phyloP scores from a whole-genome alignment of 2,329 filamentous ascomycete species.

The Penicillium sp. region DNA sequence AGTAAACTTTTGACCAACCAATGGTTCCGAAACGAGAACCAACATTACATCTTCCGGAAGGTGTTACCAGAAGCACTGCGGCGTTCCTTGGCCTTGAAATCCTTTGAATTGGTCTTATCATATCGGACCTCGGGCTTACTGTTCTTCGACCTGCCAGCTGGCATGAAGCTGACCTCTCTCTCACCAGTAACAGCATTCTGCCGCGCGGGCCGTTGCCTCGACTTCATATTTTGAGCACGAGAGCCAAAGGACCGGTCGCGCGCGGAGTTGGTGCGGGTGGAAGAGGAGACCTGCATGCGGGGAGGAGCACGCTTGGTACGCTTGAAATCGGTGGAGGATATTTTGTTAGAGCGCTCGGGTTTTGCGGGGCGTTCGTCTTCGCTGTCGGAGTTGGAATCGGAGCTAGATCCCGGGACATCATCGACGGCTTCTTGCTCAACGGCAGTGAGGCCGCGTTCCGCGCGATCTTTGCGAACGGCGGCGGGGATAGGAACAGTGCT shows the following conservation, averaged over 20 bases:
- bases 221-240: slow-evolving; percentile 53
- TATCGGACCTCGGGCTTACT: slow-evolving; percentile 27
- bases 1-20: slow-evolving; percentile 1
- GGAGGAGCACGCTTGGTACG: slow-evolving; percentile 54
- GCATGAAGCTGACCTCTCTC: slow-evolving; percentile 65
- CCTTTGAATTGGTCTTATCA: slow-evolving; percentile 27
- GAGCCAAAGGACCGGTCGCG: slow-evolving; percentile 63
- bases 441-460: slow-evolving; percentile 61
- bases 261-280: slow-evolving; percentile 46
- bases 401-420: slow-evolving; percentile 49
- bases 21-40: not conserved
- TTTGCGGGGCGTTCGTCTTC: slow-evolving; percentile 35
- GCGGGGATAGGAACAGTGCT: slow-evolving; percentile 63
- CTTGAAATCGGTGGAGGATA: slow-evolving; percentile 61
- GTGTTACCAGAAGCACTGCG: slow-evolving; percentile 55
- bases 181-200: slow-evolving; percentile 49
- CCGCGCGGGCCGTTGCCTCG: slow-evolving; percentile 37
- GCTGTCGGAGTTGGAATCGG: slow-evolving; percentile 38
- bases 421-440: slow-evolving; percentile 66
- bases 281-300: slow-evolving; percentile 63
- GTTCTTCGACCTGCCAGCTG: slow-evolving; percentile 49
- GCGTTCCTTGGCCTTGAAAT: slow-evolving; percentile 45
- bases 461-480: slow-evolving; percentile 22
- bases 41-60: slow-evolving; percentile 50
- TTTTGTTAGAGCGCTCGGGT: slow-evolving; percentile 45